Conservation (phyloP, 1,284 basidiomycete species). For the Peniophora sp. region DNA sequence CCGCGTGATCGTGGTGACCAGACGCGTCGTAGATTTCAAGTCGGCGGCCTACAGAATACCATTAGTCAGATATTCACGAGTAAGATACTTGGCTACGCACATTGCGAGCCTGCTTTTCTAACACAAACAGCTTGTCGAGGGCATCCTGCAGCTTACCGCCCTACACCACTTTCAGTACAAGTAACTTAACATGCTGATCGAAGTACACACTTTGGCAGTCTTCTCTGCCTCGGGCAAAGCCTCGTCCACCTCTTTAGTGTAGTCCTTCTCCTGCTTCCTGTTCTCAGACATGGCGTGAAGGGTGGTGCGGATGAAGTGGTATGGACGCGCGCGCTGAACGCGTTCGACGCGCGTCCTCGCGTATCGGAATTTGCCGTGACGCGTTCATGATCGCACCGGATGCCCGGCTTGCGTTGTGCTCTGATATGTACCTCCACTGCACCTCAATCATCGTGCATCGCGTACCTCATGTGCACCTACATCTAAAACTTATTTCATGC, state of each 20-base stretch:
- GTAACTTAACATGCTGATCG: slow-evolving; percentile 4
- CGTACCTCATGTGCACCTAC: too few relatives aligned
- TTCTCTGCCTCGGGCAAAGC: slow-evolving; percentile 49
- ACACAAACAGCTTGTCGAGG: slow-evolving; percentile 80
- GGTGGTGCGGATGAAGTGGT: slow-evolving; percentile 11
- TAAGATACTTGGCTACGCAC: slow-evolving; percentile 34
- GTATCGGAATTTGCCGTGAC: slow-evolving; percentile 21
- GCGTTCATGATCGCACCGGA: slow-evolving; percentile 10
- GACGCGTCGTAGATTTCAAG: slow-evolving; percentile 80
- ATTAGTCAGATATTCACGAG: not conserved
- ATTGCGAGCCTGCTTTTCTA: slow-evolving; percentile 98
- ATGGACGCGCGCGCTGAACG: slow-evolving; percentile 51
- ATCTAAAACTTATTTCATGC: too few relatives aligned
- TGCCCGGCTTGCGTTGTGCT: too few relatives aligned
- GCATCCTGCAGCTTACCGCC: slow-evolving; percentile 77
- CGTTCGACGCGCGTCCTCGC: slow-evolving; percentile 23
- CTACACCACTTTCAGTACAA: slow-evolving; percentile 24
- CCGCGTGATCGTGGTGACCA: slow-evolving; percentile 69
- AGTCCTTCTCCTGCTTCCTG: slow-evolving; percentile 77
- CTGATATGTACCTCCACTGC: too few relatives aligned
- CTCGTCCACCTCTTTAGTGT: slow-evolving; percentile 59
- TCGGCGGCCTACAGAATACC: slow-evolving; percentile 91
- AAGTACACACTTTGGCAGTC: slow-evolving; percentile 43
- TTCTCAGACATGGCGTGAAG: slow-evolving; percentile 55
- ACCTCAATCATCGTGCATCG: too few relatives aligned